phyloP scores from a whole-genome alignment of 768 basidiomycete genomes.

The Lentinula sp. region DNA sequence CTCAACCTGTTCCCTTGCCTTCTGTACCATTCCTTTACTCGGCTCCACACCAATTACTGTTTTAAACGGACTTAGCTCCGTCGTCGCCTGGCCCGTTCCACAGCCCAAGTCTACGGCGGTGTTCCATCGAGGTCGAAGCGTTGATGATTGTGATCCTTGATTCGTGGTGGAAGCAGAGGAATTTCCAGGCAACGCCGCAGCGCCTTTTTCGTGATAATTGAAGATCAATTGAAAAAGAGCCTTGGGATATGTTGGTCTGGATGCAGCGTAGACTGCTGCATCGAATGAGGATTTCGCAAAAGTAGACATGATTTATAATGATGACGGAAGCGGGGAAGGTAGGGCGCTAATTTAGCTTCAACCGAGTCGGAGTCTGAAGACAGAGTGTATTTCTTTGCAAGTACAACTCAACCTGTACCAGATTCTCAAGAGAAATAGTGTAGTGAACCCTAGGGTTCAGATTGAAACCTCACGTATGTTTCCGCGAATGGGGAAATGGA shows the following conservation, averaged over 20 bases:
- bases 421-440: too few species aligned
- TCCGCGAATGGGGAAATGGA: too few species aligned
- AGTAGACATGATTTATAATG: slow-evolving; percentile 36
- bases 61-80: slow-evolving; percentile 47
- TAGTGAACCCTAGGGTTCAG: too few species aligned
- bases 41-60: slow-evolving; percentile 74
- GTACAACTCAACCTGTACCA: too few species aligned
- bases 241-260: slow-evolving; percentile 47
- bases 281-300: slow-evolving; percentile 48
- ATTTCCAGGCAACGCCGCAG: slow-evolving; percentile 7
- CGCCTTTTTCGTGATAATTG: slow-evolving; percentile 30
- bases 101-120: slow-evolving; percentile 75
- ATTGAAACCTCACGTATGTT: too few species aligned
- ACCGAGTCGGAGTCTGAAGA: too few species aligned
- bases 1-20: slow-evolving; percentile 29
- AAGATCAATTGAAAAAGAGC: slow-evolving; percentile 40
- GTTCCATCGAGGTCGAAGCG: slow-evolving; percentile 31
- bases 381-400: too few species aligned
- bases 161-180: neutral
- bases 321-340: neutral
- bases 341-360: neutral
- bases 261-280: slow-evolving; percentile 39
- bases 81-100: slow-evolving; percentile 75
- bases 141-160: too few species aligned
- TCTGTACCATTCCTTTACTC: slow-evolving; percentile 60